Evolutionary conservation across 495 filamentous ascomycete genomes (phyloP), one percentile per base, ranked within the genome.

Genomic region (Penicillium salamii): DNA sequence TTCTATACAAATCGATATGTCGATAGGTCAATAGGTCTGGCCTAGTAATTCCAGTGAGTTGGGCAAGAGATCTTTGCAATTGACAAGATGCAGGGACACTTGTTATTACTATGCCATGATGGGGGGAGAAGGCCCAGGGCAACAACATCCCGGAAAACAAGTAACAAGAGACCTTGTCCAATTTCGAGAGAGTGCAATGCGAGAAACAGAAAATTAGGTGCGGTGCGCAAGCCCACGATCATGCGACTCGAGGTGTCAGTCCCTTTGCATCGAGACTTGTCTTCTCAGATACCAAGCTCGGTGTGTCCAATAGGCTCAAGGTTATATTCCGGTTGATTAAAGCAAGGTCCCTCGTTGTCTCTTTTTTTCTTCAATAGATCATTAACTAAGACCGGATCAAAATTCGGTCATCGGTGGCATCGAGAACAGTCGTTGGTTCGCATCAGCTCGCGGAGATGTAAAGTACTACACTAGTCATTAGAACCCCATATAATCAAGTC

Each of bases 371-470:
- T 8, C 29, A 33, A 13, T 32, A 13, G 12, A 32, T 32, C 29
- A 32, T 32, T 3, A 32, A 32, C 29, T 32, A 11, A 7, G 3
- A 32, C 12, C 12, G 29, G 19, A 26, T 3, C 23, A 3, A 8
- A 4, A 8, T 4, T 3, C 8, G 23, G 2, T n/a, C 38, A 40
- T 23, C 26, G 18, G 29, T 21, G n/a, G 36, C 18, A 31, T 24
- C 19, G 29, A 34, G 21, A 1, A 39, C 18, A 53, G n/a, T 31
- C 19, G 29, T 17, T 31, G n/a, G 18, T 17, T 14, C 2, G n/a
- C 24, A 46, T 69, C 49, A 74, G 48, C 51, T 57, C 6, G 69
- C 58, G n/a, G 71, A 68, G 18, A 74, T 74, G 53, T 74, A 74
- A 7, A 74, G 63, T 3, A 74, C 70, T 74, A 37, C 8, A 42